A percentile compares a stretch with the other conserved stretches of the same genome.
These are phyloP conservation scores for Hygrocybe coccinea DNA, from an alignment of 768 basidiomycete genomes.

Conservation along the genomic window DNA sequence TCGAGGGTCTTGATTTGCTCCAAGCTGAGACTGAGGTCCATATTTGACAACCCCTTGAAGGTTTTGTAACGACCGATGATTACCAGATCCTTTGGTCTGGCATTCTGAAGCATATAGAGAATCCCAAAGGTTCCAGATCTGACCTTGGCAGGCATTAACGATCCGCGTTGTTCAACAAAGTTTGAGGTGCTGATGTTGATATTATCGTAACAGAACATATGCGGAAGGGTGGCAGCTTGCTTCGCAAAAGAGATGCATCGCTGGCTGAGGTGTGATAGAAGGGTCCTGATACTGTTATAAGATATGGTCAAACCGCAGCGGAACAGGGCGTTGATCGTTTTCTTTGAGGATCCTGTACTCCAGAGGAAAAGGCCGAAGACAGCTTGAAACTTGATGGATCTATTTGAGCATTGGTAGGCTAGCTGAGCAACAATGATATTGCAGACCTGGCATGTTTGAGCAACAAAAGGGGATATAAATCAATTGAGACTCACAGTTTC, in stretches of 20 bases:
- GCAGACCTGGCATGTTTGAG: neutral
- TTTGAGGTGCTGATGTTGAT: constrained; percentile 28
- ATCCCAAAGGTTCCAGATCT: constrained; percentile 32
- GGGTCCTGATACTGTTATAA: constrained; percentile 10
- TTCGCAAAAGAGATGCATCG: neutral
- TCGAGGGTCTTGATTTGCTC: constrained; percentile 3
- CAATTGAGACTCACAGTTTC: too few species aligned
- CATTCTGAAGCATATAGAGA: constrained; percentile 26
- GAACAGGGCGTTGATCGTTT: neutral
- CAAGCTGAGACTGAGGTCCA: constrained; percentile 11
- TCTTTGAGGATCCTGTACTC: neutral
- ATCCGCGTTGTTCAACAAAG: constrained; percentile 26
- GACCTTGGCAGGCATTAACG: constrained; percentile 26
- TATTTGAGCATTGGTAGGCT: neutral
- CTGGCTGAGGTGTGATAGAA: neutral
- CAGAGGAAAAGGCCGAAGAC: neutral
- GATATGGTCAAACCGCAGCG: constrained; percentile 6
- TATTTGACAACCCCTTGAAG: constrained; percentile 9
- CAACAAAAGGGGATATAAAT: too few species aligned
- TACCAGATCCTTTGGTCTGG: constrained; percentile 11
- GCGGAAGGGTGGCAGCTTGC: neutral
- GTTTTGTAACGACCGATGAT: constrained; percentile 12
- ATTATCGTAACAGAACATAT: constrained; percentile 18
- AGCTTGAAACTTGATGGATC: neutral
- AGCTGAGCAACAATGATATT: neutral